Evolutionary conservation across 768 basidiomycete genomes (phyloP).

Genomic region (Lentinus brumalis): DNA sequence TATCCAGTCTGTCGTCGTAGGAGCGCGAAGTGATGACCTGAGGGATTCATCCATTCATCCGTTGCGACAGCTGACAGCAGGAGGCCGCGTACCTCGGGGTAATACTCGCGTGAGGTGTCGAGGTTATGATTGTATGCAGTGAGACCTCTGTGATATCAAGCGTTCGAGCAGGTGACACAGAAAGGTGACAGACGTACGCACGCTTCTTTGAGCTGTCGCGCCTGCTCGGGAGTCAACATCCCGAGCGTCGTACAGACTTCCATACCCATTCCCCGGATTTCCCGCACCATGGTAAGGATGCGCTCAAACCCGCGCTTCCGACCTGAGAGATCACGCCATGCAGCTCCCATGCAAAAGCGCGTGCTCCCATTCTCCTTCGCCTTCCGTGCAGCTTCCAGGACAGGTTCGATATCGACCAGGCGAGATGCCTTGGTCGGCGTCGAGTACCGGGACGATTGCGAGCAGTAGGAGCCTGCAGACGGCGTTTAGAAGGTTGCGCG

Average conservation of each 20-base stretch:
- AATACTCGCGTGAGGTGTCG: slow-evolving; percentile 96
- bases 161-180: slow-evolving; percentile 5
- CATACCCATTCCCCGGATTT: slow-evolving; percentile 95
- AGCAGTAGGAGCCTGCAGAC: slow-evolving; percentile 87
- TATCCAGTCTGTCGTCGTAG: slow-evolving; percentile 90
- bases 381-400: slow-evolving; percentile 87
- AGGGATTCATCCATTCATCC: slow-evolving; percentile 7
- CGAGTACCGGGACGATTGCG: slow-evolving; percentile 92
- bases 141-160: slow-evolving; percentile 59
- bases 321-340: slow-evolving; percentile 94
- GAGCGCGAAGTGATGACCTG: slow-evolving; percentile 95
- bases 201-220: slow-evolving; percentile 90
- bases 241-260: slow-evolving; percentile 99
- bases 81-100: slow-evolving; percentile 69
- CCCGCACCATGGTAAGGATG: slow-evolving; percentile 89
- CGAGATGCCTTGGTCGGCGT: slow-evolving; percentile 88
- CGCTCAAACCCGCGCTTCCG: slow-evolving; percentile 92
- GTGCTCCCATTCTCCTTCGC: slow-evolving; percentile 98
- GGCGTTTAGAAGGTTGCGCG: slow-evolving; percentile 15
- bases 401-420: slow-evolving; percentile 87
- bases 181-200: slow-evolving; percentile 39
- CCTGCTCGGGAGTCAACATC: slow-evolving; percentile 95
- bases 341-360: slow-evolving; percentile 98
- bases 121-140: slow-evolving; percentile 99
- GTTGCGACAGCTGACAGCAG: not conserved